These are phyloP conservation scores for Lepidium sativum DNA, from an alignment of 345 rosid species.

Conservation along the genomic window DNA sequence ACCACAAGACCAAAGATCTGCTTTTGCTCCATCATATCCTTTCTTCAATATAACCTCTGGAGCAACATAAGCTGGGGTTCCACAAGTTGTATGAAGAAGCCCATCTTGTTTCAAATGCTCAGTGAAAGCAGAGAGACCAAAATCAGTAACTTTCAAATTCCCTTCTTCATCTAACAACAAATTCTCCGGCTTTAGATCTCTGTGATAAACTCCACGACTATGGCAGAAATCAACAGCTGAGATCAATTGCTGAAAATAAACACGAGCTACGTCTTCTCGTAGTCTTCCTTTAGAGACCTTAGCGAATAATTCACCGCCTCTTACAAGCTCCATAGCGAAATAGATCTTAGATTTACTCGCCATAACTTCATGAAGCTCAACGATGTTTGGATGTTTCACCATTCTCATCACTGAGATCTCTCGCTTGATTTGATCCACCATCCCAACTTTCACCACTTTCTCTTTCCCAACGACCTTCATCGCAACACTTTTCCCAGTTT, in stretches of 20 bases:
- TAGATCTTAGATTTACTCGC: constrained; percentile 96
- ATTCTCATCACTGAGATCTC: constrained; percentile 94
- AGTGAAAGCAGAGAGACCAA: constrained; percentile 75
- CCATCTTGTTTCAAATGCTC: constrained; percentile 81
- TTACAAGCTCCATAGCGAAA: constrained; percentile 86
- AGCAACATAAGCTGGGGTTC: constrained; percentile 88
- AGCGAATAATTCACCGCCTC: constrained; percentile 80
- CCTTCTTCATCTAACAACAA: constrained; percentile 71
- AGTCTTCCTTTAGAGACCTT: constrained; percentile 59
- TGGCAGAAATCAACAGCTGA: constrained; percentile 90
- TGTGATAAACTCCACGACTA: constrained; percentile 88
- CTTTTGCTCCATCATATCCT: constrained; percentile 87
- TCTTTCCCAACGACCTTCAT: constrained; percentile 89
- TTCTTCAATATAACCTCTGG: constrained; percentile 82
- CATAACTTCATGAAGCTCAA: constrained; percentile 87
- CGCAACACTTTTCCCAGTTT: constrained; percentile 60
- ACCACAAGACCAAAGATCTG: constrained; percentile 96
- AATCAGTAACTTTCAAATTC: constrained; percentile 72
- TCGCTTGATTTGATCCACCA: constrained; percentile 84
- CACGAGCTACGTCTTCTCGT: constrained; percentile 62
- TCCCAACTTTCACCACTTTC: constrained; percentile 72
- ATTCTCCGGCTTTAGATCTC: constrained; percentile 88
- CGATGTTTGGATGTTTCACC: constrained; percentile 81
- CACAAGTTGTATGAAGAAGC: constrained; percentile 72
- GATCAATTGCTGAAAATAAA: constrained; percentile 73